Percentiles rank a stretch among this genome's conserved stretches.
Conservation (phyloP, 345 rosid genomes). For the Syzygium jambos region DNA sequence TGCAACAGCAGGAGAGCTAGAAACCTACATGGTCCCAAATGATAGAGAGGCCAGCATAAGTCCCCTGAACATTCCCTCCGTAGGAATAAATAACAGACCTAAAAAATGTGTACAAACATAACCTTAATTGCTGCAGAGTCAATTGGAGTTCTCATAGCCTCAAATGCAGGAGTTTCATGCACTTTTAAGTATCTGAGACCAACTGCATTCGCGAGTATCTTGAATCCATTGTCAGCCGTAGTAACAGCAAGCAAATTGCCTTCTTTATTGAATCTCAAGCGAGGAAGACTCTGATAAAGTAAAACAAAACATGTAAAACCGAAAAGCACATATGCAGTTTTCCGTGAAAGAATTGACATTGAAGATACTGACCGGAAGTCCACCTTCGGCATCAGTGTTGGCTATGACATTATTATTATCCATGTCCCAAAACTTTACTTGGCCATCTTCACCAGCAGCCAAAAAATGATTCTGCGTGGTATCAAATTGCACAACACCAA, state of each 20-base stretch:
- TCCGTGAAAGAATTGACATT: background rate
- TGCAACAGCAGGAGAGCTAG: slow-evolving; percentile 39
- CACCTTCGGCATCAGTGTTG: slow-evolving; percentile 63
- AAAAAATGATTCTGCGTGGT: slow-evolving; percentile 52
- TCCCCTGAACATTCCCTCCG: background rate
- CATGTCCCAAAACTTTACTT: slow-evolving; percentile 72
- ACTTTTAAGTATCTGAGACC: slow-evolving; percentile 45
- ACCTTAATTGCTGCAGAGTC: slow-evolving; percentile 37
- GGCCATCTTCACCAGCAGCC: slow-evolving; percentile 67
- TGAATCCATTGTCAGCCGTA: slow-evolving; percentile 51
- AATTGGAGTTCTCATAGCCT: slow-evolving; percentile 34
- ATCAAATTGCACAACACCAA: slow-evolving; percentile 66
- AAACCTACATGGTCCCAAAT: slow-evolving; percentile 25
- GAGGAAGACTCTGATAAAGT: slow-evolving; percentile 36
- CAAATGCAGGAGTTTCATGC: slow-evolving; percentile 45
- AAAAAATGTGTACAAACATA: background rate
- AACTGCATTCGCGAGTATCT: slow-evolving; percentile 51
- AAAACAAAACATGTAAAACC: background rate
- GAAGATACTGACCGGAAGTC: slow-evolving; percentile 39
- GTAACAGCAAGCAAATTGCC: slow-evolving; percentile 60
- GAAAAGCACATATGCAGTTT: background rate
- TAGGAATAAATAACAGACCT: background rate
- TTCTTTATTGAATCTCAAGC: slow-evolving; percentile 67
- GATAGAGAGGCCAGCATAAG: background rate
- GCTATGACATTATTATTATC: slow-evolving; percentile 43